Evolutionary conservation across 192 early-diverging fungal species (phyloP), one percentile per base, ranked within the genome.

Genomic region (Pilaira anomala): DNA sequence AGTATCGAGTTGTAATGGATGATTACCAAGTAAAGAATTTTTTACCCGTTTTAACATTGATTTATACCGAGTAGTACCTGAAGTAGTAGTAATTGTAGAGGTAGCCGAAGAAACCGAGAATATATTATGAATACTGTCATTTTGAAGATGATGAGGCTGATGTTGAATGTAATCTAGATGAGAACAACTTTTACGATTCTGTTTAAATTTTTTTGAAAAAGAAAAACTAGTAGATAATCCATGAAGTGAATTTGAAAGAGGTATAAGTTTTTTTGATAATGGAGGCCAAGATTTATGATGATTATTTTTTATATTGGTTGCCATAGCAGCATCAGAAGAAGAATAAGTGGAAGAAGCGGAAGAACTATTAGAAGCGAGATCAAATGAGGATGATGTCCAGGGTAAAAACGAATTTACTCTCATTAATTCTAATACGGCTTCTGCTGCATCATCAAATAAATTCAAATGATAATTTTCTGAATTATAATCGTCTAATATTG

Each of bases 401-500:
- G 70, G 70, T 39, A 66, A 55, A 46, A 72, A 72, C 25, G 70
- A 60, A 39, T 72, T 72, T 7, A 62, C 48, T 50, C 70, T 48
- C 70, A 72, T 72, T 30, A 72, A 50, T 56, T 72, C 70, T 18
- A 72, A 28, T 7, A 66, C 46, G 19, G 59, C 59, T 29, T 72
- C 46, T 19, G 45, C 29, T 24, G 70, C 64, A 1, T 26, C 26
- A 12, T 48, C n/a, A 40, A 72, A 72, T 1, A 72, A 22, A 33
- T 11, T 19, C 18, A 51, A 51, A n/a, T 66, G 53, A 56, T 56
- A 62, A 14, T 66, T 52, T n/a, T 61, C 18, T 4, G 46, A 50
- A 12, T 48, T 29, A 19, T 52, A 60, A 22, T 66, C 40, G 7
- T 66, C 49, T 24, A 72, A 30, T 28, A 72, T 66, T 7, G 29